These are phyloP conservation scores for Skeletonema grethae DNA, from an alignment of 108 stramenopile genomes.

Conservation along the genomic window DNA sequence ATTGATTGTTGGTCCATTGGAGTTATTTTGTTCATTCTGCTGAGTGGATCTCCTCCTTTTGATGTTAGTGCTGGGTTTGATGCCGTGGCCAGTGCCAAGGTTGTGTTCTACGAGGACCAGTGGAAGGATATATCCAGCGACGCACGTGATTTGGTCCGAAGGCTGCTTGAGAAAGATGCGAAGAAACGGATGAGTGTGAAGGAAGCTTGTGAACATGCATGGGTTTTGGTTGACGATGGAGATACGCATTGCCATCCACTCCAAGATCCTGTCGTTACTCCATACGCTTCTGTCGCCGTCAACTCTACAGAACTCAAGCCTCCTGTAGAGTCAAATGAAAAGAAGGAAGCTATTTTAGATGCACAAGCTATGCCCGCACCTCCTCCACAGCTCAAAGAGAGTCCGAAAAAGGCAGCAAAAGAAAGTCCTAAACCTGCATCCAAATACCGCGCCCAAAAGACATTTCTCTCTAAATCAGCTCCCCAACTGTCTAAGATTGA, in stretches of 20 bases:
- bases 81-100: slow-evolving; percentile 46
- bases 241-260: slow-evolving; percentile 87
- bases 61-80: slow-evolving; percentile 55
- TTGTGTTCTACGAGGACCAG: slow-evolving; percentile 57
- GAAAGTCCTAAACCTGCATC: not conserved
- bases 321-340: not conserved
- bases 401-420: not conserved
- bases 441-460: not conserved
- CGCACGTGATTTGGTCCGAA: slow-evolving; percentile 72
- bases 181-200: slow-evolving; percentile 62
- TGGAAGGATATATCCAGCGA: slow-evolving; percentile 58
- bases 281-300: not conserved
- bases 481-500: slow-evolving; percentile 9
- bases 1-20: slow-evolving; percentile 89
- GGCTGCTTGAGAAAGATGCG: slow-evolving; percentile 69
- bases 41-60: slow-evolving; percentile 81
- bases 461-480: slow-evolving; percentile 13
- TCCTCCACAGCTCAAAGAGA: not conserved
- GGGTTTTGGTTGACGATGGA: slow-evolving; percentile 84
- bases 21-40: slow-evolving; percentile 85
- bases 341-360: not conserved
- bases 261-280: slow-evolving; percentile 61
- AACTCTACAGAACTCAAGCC: not conserved
- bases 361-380: slow-evolving; percentile 3
- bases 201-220: slow-evolving; percentile 77